Conservation (phyloP, 2,329 filamentous ascomycete genomes). For the Knufia fluminis region DNA sequence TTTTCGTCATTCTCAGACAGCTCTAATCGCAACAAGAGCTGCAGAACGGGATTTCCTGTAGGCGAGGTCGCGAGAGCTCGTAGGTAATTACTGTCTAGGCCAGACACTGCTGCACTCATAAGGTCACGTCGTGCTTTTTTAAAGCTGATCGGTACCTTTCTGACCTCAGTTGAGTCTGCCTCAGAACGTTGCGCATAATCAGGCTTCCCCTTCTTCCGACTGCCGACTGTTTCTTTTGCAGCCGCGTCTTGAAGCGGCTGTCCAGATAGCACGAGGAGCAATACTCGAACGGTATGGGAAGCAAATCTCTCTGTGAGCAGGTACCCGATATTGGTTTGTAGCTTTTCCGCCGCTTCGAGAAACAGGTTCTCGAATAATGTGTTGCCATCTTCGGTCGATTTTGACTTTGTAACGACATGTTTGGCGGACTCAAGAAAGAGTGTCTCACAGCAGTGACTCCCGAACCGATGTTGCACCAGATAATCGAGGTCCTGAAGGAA, state of each 20-base stretch:
- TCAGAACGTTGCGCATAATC: constrained; percentile 49
- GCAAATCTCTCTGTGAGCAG: constrained; percentile 82
- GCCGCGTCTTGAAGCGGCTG: constrained; percentile 63
- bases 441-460: constrained; percentile 93
- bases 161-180: constrained; percentile 36
- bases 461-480: constrained; percentile 89
- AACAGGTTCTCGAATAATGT: constrained; percentile 77
- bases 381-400: constrained; percentile 37
- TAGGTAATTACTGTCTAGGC: constrained; percentile 69
- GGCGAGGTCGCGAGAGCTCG: constrained; percentile 79
- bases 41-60: constrained; percentile 85
- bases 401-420: constrained; percentile 49
- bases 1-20: constrained; percentile 62
- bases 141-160: constrained; percentile 68
- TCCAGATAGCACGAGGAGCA: constrained; percentile 78
- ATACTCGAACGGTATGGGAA: constrained; percentile 78
- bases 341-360: constrained; percentile 70
- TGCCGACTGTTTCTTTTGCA: constrained; percentile 68
- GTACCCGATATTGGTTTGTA: constrained; percentile 75
- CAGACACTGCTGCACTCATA: constrained; percentile 63
- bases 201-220: constrained; percentile 84
- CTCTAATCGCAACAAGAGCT: constrained; percentile 80
- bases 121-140: constrained; percentile 68
- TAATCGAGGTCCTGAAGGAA: constrained; percentile 82
- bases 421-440: constrained; percentile 78